Evolutionary conservation across 352 stramenopile species (phyloP), one percentile per base, ranked within the genome.

Genomic region (Pythium apleroticum): DNA sequence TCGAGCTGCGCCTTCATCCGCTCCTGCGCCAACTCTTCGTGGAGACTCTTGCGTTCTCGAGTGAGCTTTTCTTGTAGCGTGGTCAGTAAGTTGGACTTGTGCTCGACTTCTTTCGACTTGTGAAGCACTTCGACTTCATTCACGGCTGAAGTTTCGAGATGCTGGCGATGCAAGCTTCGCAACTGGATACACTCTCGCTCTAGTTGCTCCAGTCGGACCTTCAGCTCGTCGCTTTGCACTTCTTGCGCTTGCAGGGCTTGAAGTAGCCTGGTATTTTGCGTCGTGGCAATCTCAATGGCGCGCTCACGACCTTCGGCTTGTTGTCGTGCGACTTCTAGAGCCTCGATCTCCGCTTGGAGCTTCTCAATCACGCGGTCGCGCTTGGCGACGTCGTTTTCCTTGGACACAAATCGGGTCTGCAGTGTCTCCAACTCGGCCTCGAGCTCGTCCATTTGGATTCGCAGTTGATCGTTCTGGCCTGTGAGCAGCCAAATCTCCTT

Each of bases 201-300:
- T 14, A 39, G 31, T 6, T 74, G 60, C 4, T 78, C 65, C 0
- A 78, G 58, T 3, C 57, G 52, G 10, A 49, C 33, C 14, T 65
- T 54, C 0, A 88, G 22, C 2, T 85, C 72, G 30, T 76, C 72
- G 10, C 46, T 53, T 20, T 57, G 57, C 14, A 57, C 59, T 70
- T 94, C 85, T 52, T 90, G 77, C 0, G 73, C 67, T 37, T 89
- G 76, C 1, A 94, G 72, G 5, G 77, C 80, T 43, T 89, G 76
- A 19, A 92, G 55, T 8, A 94, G 60, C 48, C 86, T 88, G 8
- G 80, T 72, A 31, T 92, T 94, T 65, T 94, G 85, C 6, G 74
- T 82, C 12, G 81, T 87, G 4, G 81, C 83, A 25, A 94, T 88
- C 60, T 90, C 81, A 59, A 94, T 87, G 4, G 85, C 83, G 2